phyloP scores from a whole-genome alignment of 2,329 filamentous ascomycete species.

The Fusarium paranaense region DNA sequence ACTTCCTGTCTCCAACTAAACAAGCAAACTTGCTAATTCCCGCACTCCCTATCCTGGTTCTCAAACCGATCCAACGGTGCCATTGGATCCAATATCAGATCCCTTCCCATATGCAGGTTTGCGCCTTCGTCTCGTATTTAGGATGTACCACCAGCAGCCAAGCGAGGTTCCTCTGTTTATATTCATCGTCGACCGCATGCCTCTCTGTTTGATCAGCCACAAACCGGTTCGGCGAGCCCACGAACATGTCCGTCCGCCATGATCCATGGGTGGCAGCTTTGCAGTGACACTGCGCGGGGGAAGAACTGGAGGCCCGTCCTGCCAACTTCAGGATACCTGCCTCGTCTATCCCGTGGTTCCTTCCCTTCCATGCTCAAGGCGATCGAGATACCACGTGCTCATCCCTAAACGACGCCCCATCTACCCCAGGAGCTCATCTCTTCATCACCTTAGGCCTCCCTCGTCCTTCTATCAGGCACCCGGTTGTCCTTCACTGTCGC shows the following conservation, averaged over 20 bases:
- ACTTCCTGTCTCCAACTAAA: background rate
- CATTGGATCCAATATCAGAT: background rate
- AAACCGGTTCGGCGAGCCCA: background rate
- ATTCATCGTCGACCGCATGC: background rate
- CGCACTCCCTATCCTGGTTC: background rate
- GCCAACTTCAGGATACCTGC: background rate
- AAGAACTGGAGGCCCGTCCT: slow-evolving; percentile 16
- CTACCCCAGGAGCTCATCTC: background rate
- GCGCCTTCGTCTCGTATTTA: slow-evolving; percentile 27
- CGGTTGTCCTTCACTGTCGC: slow-evolving; percentile 6
- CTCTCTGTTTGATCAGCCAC: background rate
- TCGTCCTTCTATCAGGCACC: slow-evolving; percentile 11
- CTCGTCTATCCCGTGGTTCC: background rate
- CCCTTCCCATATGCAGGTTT: slow-evolving; percentile 22
- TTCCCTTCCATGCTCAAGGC: background rate
- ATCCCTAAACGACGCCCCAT: background rate
- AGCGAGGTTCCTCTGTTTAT: background rate
- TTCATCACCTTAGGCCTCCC: background rate
- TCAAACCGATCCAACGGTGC: background rate
- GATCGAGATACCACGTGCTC: slow-evolving; percentile 8
- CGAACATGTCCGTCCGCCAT: background rate
- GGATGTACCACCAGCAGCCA: background rate
- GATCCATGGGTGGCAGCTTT: background rate
- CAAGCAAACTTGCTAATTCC: background rate
- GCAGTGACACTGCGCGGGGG: slow-evolving; percentile 12